Evolutionary conservation across 768 basidiomycete genomes (phyloP).

Genomic region (Naganishia onofrii): DNA sequence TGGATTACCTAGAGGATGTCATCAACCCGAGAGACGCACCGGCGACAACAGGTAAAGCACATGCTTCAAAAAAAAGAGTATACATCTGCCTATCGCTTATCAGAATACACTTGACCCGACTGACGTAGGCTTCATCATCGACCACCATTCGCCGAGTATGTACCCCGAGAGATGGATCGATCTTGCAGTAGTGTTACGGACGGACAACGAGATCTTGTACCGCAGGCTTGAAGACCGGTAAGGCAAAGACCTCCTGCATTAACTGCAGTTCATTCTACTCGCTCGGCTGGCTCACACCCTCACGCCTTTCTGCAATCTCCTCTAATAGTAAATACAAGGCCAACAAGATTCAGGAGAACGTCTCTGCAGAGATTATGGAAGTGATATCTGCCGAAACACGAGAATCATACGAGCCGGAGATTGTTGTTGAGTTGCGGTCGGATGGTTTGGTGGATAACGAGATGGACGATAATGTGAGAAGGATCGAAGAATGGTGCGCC

Average conservation of each 20-base stretch:
- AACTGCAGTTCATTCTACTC: neutral
- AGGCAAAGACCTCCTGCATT: slow-evolving; percentile 34
- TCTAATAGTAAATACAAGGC: slow-evolving; percentile 70
- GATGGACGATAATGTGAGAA: slow-evolving; percentile 77
- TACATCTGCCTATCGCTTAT: too few relatives aligned
- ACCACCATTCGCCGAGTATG: slow-evolving; percentile 53
- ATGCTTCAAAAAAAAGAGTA: neutral
- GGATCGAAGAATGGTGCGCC: slow-evolving; percentile 83
- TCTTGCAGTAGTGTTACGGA: slow-evolving; percentile 85
- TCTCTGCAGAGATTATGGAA: slow-evolving; percentile 97
- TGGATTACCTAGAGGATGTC: slow-evolving; percentile 77
- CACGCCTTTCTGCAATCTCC: neutral
- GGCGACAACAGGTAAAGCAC: slow-evolving; percentile 25
- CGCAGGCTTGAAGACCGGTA: slow-evolving; percentile 85
- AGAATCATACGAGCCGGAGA: slow-evolving; percentile 77
- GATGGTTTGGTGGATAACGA: slow-evolving; percentile 65
- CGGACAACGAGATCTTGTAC: slow-evolving; percentile 84
- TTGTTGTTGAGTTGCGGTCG: slow-evolving; percentile 79
- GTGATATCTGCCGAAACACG: slow-evolving; percentile 84
- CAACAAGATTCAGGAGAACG: slow-evolving; percentile 97
- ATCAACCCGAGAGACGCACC: slow-evolving; percentile 31
- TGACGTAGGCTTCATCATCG: slow-evolving; percentile 48
- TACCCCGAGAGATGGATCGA: slow-evolving; percentile 98
- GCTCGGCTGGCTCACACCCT: neutral
- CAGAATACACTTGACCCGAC: too few relatives aligned